A percentile compares a stretch with the other conserved stretches of the same genome.
Evolutionary conservation across 2,329 filamentous ascomycete genomes (phyloP).

Genomic region (Aspergillus fumigatus): DNA sequence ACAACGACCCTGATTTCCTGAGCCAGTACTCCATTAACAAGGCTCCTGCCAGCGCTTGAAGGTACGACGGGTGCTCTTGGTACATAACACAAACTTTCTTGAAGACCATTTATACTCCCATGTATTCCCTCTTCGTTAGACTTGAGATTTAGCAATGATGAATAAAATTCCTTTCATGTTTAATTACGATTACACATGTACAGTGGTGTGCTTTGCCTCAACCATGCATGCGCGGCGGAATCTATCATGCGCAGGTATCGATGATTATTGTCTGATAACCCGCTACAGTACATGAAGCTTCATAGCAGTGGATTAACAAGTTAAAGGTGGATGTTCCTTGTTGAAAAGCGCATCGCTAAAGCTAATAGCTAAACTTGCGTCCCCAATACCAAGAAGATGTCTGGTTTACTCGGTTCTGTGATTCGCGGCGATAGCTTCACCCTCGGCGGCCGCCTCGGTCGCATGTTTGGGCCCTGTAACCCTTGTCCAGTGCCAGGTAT

Average conservation of each 20-base stretch:
- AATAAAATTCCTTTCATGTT: not conserved
- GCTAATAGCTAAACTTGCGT: not conserved
- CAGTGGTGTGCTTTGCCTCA: not conserved
- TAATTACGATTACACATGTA: not conserved
- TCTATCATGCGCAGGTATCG: not conserved
- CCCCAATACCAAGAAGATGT: not conserved
- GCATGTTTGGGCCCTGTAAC: too few relatives aligned
- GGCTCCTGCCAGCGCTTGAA: slow-evolving; percentile 18
- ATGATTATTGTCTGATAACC: too few relatives aligned
- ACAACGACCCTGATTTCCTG: slow-evolving; percentile 78
- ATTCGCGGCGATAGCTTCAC: not conserved
- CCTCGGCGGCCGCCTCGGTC: too few relatives aligned
- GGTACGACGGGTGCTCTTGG: not conserved
- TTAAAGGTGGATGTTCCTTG: not conserved
- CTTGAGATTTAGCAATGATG: not conserved
- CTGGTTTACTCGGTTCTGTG: not conserved
- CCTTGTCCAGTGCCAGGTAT: not conserved
- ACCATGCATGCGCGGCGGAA: not conserved
- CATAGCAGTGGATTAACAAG: not conserved
- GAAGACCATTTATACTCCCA: slow-evolving; percentile 10
- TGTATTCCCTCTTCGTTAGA: slow-evolving; percentile 8
- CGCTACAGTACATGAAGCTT: too few relatives aligned
- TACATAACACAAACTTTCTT: not conserved
- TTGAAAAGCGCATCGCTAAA: not conserved
- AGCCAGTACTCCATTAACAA: slow-evolving; percentile 59